These are phyloP conservation scores for Penicillium sp. DNA, from an alignment of 2,329 filamentous ascomycete species.

Conservation along the genomic window DNA sequence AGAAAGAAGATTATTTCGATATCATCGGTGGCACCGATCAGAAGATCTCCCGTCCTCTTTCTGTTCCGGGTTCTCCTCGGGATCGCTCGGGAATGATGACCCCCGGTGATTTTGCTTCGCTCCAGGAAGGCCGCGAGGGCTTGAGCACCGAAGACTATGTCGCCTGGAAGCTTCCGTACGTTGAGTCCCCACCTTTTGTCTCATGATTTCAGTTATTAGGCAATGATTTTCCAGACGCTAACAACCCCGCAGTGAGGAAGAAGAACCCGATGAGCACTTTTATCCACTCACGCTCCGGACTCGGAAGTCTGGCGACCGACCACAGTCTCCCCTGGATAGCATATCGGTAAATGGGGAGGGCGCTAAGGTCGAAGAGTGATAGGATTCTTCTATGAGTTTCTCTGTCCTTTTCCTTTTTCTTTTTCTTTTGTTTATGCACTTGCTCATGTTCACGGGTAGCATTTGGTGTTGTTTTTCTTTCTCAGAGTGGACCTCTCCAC, in stretches of 20 bases:
- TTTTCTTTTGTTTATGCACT: background rate
- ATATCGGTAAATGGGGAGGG: conserved; percentile 32
- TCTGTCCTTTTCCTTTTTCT: background rate
- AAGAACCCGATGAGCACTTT: conserved; percentile 78
- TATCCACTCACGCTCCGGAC: conserved; percentile 67
- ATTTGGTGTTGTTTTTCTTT: conserved; percentile 11
- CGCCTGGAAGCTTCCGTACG: conserved; percentile 96
- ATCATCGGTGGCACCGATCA: conserved; percentile 91
- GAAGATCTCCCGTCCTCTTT: conserved; percentile 93
- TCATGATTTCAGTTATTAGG: background rate
- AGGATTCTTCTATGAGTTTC: background rate
- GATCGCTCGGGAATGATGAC: conserved; percentile 98
- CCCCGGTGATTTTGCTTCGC: conserved; percentile 91
- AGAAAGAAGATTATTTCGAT: conserved; percentile 76
- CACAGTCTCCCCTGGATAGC: conserved; percentile 39
- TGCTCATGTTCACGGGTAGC: conserved; percentile 2
- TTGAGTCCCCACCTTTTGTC: conserved; percentile 34
- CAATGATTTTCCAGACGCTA: background rate
- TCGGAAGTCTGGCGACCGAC: conserved; percentile 43
- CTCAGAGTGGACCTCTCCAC: conserved; percentile 3
- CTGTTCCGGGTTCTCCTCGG: conserved; percentile 87
- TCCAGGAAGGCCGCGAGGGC: conserved; percentile 92
- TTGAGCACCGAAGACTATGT: conserved; percentile 96
- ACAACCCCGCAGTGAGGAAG: conserved; percentile 70
- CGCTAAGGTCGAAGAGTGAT: conserved; percentile 7